A percentile compares a stretch with the other conserved stretches of the same genome.
phyloP scores from a whole-genome alignment of 2,329 filamentous ascomycete genomes.

The Bertia moriformis region DNA sequence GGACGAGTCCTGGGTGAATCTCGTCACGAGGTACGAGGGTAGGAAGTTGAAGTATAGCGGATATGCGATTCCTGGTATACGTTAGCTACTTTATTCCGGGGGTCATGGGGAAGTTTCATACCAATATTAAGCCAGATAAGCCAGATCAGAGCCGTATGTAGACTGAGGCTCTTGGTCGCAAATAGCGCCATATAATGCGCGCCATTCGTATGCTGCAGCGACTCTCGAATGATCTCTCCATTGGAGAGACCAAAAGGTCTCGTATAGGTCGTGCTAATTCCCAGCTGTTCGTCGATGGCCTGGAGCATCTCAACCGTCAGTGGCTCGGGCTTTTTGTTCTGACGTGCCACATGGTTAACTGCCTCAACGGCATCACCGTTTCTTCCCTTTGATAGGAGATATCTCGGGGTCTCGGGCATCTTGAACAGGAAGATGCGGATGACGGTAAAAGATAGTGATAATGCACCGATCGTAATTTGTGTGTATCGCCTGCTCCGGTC shows the following conservation, averaged over 20 bases:
- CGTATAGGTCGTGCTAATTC: constrained; percentile 12
- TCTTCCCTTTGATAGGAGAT: constrained; percentile 54
- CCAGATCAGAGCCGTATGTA: constrained; percentile 13
- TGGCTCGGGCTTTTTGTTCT: constrained; percentile 12
- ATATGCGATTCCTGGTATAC: constrained; percentile 61
- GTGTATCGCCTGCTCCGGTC: constrained; percentile 6
- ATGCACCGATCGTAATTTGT: constrained; percentile 10
- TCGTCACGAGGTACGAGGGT: constrained; percentile 62
- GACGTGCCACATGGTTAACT: constrained; percentile 13
- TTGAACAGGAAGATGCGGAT: constrained; percentile 68
- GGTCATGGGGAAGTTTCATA: constrained; percentile 2
- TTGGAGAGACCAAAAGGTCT: constrained; percentile 1
- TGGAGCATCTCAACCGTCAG: constrained; percentile 14
- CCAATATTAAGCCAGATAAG: constrained; percentile 15
- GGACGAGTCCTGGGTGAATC: constrained; percentile 19
- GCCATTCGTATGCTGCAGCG: neutral
- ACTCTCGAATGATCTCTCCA: neutral
- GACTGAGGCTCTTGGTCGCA: constrained; percentile 7
- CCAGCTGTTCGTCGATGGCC: constrained; percentile 11
- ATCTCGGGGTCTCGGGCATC: constrained; percentile 76
- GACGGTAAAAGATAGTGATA: constrained; percentile 63
- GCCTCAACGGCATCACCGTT: constrained; percentile 15
- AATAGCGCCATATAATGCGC: neutral
- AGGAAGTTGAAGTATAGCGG: constrained; percentile 82
- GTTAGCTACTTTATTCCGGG: neutral